Conservation (phyloP, 768 basidiomycete genomes). For the Lentinus tigrinus region DNA sequence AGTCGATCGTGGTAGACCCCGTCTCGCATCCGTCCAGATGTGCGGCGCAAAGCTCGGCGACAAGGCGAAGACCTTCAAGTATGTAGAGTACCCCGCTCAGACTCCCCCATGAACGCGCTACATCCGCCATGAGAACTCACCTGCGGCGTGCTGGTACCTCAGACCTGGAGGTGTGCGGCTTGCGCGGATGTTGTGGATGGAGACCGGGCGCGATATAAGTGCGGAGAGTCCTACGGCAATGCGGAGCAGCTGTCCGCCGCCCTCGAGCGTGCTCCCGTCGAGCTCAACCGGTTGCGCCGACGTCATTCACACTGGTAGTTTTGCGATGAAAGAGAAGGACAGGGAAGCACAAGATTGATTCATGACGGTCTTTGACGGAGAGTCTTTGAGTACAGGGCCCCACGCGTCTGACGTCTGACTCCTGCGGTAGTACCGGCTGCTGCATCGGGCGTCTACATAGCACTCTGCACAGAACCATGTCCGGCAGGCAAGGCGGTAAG, state of each 20-base stretch:
- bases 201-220: slow-evolving; percentile 57
- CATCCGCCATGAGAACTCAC: slow-evolving; percentile 30
- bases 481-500: slow-evolving; percentile 79
- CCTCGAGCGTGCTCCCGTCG: slow-evolving; percentile 47
- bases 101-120: background rate
- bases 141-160: slow-evolving; percentile 71
- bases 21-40: slow-evolving; percentile 52
- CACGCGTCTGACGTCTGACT: background rate
- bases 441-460: background rate
- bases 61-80: slow-evolving; percentile 57
- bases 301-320: no score
- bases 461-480: slow-evolving; percentile 37
- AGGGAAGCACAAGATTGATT: no score
- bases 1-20: slow-evolving; percentile 53
- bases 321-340: no score
- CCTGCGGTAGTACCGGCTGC: background rate
- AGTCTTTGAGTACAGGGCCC: background rate
- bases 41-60: slow-evolving; percentile 58
- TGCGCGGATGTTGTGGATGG: slow-evolving; percentile 59
- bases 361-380: no score
- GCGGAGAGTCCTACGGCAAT: slow-evolving; percentile 68
- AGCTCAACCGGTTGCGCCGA: slow-evolving; percentile 12
- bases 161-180: slow-evolving; percentile 62
- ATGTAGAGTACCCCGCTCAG: slow-evolving; percentile 26
- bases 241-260: slow-evolving; percentile 73